A percentile compares a stretch with the other conserved stretches of the same genome.
Conservation (phyloP, 345 rosid genomes). For the Gynandropsis gynandra region DNA sequence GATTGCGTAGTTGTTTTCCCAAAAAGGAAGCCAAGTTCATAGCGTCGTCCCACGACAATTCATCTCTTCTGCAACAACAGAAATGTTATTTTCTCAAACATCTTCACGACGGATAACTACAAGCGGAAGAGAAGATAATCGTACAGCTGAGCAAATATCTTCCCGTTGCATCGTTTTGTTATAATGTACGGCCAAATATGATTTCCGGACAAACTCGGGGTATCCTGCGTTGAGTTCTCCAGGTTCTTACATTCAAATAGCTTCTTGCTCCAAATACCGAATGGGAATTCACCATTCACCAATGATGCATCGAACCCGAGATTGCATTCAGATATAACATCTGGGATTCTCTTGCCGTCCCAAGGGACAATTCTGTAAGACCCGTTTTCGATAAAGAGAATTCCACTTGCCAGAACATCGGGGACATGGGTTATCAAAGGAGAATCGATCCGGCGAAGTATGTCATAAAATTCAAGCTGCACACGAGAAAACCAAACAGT, state of each 20-base stretch:
- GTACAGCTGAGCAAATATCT: slow-evolving; percentile 80
- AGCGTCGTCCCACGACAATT: slow-evolving; percentile 46
- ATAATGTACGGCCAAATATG: slow-evolving; percentile 77
- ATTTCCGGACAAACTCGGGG: slow-evolving; percentile 31
- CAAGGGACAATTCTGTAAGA: slow-evolving; percentile 56
- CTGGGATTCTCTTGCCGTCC: slow-evolving; percentile 86
- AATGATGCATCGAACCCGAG: slow-evolving; percentile 30
- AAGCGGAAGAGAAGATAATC: slow-evolving; percentile 20
- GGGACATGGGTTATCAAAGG: slow-evolving; percentile 62
- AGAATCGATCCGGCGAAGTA: slow-evolving; percentile 40
- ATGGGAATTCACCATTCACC: slow-evolving; percentile 46
- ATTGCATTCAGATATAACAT: slow-evolving; percentile 43
- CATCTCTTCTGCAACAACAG: slow-evolving; percentile 64
- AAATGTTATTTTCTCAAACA: not conserved
- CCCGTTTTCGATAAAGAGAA: slow-evolving; percentile 61
- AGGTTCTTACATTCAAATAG: slow-evolving; percentile 46
- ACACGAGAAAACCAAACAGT: slow-evolving; percentile 22
- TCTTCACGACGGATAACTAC: not conserved
- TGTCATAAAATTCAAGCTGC: slow-evolving; percentile 83
- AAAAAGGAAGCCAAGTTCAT: slow-evolving; percentile 62
- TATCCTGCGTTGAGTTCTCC: slow-evolving; percentile 33
- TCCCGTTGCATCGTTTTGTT: slow-evolving; percentile 85
- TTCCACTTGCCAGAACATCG: slow-evolving; percentile 70
- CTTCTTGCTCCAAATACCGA: slow-evolving; percentile 78
- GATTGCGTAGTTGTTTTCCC: slow-evolving; percentile 72